These are phyloP conservation scores for Neurospora sp. DNA, from an alignment of 495 filamentous ascomycete species.

Conservation along the genomic window DNA sequence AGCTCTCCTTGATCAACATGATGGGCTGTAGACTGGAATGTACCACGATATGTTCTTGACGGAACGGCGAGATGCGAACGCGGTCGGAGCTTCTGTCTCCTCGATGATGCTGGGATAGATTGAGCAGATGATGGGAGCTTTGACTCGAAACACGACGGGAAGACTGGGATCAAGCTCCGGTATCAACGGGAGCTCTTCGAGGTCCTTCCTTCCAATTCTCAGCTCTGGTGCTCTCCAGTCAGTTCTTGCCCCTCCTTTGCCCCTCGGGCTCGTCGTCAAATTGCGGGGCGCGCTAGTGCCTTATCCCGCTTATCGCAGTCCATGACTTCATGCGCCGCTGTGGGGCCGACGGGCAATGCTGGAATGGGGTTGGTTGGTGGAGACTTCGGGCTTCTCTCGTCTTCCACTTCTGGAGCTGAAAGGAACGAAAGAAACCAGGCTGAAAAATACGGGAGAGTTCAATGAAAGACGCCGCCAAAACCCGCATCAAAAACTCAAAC, in stretches of 20 bases:
- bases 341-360: not conserved
- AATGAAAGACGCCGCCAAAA: not conserved
- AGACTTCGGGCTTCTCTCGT: not conserved
- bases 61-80: not conserved
- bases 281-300: slow-evolving; percentile 11
- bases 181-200: not conserved
- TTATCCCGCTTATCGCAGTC: slow-evolving; percentile 22
- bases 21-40: slow-evolving; percentile 3
- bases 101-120: not conserved
- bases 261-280: slow-evolving; percentile 2
- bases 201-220: not conserved
- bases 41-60: not conserved
- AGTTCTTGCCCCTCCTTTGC: not conserved
- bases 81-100: not conserved
- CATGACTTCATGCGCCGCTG: slow-evolving; percentile 19
- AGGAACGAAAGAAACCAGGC: not conserved
- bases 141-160: not conserved
- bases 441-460: not conserved
- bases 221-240: not conserved
- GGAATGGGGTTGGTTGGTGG: not conserved
- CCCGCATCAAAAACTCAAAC: not conserved
- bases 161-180: not conserved
- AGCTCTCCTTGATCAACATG: slow-evolving; percentile 39
- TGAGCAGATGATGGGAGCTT: not conserved
- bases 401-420: not conserved